phyloP scores from a whole-genome alignment of 106 monocot species.

The Dactylorhiza incarnata region DNA sequence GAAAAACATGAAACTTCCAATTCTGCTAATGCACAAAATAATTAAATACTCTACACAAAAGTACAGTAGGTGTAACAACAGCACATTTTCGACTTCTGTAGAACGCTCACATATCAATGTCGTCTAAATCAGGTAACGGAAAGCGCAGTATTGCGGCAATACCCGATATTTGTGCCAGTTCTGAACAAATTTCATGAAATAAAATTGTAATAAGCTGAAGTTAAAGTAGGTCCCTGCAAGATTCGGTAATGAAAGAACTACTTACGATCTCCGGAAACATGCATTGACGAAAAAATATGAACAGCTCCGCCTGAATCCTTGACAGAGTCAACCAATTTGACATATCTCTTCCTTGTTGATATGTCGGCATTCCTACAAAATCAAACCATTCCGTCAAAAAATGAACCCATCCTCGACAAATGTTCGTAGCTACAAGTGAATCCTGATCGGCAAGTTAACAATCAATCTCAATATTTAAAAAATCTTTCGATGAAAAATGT shows the following conservation, averaged over 20 bases:
- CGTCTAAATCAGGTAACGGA: constrained; percentile 86
- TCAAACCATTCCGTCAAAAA: constrained; percentile 1
- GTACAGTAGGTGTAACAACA: no score
- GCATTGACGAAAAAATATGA: constrained; percentile 92
- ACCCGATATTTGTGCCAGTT: constrained; percentile 74
- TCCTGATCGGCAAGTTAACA: background rate
- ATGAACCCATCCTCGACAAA: background rate
- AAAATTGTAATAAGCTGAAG: background rate
- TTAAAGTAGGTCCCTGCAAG: background rate
- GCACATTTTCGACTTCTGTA: no score
- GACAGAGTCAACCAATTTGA: constrained; percentile 73
- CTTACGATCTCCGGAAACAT: constrained; percentile 91
- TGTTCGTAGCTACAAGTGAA: background rate
- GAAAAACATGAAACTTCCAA: no score
- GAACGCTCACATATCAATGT: constrained; percentile 61
- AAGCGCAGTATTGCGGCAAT: constrained; percentile 89
- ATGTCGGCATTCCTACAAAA: constrained; percentile 62
- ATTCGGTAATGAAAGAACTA: background rate
- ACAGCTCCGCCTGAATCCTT: constrained; percentile 67
- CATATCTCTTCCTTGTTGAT: constrained; percentile 63
- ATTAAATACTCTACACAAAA: no score
- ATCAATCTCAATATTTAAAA: background rate
- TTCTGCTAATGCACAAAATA: no score
- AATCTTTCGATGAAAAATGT: background rate
- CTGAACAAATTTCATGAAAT: constrained; percentile 24